Evolutionary conservation across 2,329 filamentous ascomycete genomes (phyloP).

Genomic region (Hypoxylon sp.): DNA sequence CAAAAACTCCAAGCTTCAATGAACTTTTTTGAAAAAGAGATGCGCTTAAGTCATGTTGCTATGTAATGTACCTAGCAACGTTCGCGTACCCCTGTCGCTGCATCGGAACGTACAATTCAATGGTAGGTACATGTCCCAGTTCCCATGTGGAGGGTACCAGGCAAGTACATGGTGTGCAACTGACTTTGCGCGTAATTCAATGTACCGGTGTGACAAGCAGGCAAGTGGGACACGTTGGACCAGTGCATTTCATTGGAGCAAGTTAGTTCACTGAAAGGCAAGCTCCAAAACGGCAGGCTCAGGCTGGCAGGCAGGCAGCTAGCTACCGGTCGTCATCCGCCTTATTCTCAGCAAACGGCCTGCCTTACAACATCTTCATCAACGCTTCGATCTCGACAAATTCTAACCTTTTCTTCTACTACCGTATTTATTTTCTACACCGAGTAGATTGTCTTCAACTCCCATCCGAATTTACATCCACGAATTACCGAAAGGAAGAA

Average conservation of each 20-base stretch:
- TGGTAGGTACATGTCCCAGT: too few relatives aligned
- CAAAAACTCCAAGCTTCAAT: conserved; percentile 19
- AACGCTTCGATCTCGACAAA: neutral
- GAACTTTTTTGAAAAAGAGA: conserved; percentile 24
- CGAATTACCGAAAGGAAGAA: too few relatives aligned
- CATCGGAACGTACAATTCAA: conserved; percentile 14
- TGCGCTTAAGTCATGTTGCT: conserved; percentile 19
- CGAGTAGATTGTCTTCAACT: conserved; percentile 1
- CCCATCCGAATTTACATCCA: too few relatives aligned
- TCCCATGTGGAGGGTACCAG: too few relatives aligned
- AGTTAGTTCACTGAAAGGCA: conserved; percentile 1
- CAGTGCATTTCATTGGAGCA: too few relatives aligned
- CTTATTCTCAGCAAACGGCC: conserved; percentile 19
- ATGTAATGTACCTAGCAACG: conserved; percentile 7
- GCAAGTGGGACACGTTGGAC: conserved; percentile 3
- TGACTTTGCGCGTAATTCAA: too few relatives aligned
- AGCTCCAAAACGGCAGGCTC: too few relatives aligned
- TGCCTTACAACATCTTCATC: conserved; percentile 11
- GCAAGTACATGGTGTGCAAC: too few relatives aligned
- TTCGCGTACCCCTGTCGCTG: conserved; percentile 30
- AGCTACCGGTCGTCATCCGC: conserved; percentile 43
- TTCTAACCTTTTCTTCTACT: neutral
- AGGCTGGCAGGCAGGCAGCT: conserved; percentile 45
- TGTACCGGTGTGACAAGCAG: too few relatives aligned
- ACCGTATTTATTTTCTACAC: neutral